These are phyloP conservation scores for Termitomyces sp. DNA, from an alignment of 768 basidiomycete species.

Conservation along the genomic window DNA sequence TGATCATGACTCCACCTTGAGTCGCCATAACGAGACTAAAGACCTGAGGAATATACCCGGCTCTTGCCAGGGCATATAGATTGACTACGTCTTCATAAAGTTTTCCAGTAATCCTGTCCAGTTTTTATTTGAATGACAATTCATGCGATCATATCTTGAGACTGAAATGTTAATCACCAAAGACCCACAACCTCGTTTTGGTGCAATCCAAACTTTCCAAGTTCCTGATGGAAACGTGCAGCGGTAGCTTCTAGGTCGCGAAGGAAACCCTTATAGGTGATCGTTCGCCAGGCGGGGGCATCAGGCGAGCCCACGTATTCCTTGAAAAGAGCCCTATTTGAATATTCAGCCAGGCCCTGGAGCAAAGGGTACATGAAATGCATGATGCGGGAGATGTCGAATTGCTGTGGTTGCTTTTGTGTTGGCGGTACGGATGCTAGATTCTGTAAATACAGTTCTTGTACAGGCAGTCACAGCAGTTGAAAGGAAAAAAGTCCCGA, in stretches of 20 bases:
- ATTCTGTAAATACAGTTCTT: neutral
- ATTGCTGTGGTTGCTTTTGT: neutral
- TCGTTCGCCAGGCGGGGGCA: constrained; percentile 4
- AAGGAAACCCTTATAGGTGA: constrained; percentile 1
- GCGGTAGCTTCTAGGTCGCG: neutral
- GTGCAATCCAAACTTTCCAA: neutral
- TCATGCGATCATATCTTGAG: neutral
- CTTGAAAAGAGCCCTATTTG: constrained; percentile 4
- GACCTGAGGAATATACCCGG: constrained; percentile 5
- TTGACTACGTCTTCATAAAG: constrained; percentile 1
- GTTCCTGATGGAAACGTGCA: neutral
- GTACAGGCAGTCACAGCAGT: neutral
- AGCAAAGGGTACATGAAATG: constrained; percentile 7
- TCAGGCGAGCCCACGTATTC: neutral
- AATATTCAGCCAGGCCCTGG: constrained; percentile 1
- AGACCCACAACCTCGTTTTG: constrained; percentile 2
- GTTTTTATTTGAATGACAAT: no score
- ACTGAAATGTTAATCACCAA: neutral
- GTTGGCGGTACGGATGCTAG: neutral
- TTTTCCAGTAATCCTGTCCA: constrained; percentile 1
- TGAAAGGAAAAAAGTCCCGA: neutral
- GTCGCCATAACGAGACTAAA: constrained; percentile 2
- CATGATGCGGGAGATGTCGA: neutral
- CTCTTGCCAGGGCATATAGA: constrained; percentile 3
- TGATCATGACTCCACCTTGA: constrained; percentile 2